Conservation (phyloP, 208 protist species). For the Trypanosomatidae sp. region DNA sequence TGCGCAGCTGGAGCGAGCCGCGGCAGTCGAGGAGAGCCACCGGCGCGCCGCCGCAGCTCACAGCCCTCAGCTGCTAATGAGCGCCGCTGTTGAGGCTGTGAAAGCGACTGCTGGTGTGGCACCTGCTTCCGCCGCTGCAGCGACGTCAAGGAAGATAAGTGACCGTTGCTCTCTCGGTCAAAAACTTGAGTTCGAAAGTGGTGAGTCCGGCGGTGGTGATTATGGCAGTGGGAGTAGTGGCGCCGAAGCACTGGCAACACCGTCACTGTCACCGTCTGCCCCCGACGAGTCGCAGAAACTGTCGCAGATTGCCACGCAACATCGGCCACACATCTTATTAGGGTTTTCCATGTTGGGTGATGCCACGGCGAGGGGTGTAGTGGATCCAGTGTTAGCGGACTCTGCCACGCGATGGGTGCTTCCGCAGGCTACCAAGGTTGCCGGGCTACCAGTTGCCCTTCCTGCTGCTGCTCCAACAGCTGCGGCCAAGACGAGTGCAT, state of each 20-base stretch:
- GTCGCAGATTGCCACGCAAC: constrained; percentile 2
- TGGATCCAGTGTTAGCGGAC: not conserved
- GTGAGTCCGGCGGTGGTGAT: not conserved
- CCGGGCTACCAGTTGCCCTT: not conserved
- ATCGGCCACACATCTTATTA: constrained; percentile 24
- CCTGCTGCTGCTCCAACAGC: not conserved
- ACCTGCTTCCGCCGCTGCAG: not conserved
- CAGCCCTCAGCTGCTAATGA: constrained; percentile 25
- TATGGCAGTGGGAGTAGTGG: no score
- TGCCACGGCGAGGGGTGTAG: not conserved
- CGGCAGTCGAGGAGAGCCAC: constrained; percentile 16
- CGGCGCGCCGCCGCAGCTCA: constrained; percentile 8
- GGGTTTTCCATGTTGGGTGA: constrained; percentile 8
- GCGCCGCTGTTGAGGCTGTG: constrained; percentile 13
- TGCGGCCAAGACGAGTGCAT: not conserved
- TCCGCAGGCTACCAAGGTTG: not conserved
- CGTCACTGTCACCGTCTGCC: not conserved
- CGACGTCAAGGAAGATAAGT: not conserved
- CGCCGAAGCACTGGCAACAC: not conserved
- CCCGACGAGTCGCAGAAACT: not conserved
- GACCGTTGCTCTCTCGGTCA: not conserved
- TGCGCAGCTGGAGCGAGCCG: constrained; percentile 25
- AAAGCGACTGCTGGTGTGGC: constrained; percentile 6
- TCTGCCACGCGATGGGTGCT: constrained; percentile 11
- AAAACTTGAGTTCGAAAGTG: not conserved